phyloP scores from a whole-genome alignment of 1,284 basidiomycete species.

The Moniliophthora roreri region DNA sequence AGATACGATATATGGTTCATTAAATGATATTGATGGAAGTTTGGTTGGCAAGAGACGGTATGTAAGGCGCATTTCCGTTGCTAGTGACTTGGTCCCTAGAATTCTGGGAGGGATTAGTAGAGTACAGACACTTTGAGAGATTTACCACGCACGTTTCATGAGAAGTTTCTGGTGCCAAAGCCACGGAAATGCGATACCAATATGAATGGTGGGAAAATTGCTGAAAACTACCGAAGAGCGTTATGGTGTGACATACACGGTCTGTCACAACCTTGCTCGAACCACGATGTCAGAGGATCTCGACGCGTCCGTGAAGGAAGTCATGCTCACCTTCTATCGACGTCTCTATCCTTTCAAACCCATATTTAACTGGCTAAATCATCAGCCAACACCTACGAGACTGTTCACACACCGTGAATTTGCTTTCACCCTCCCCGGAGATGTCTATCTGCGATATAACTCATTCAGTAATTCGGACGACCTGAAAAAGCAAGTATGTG shows the following conservation, averaged over 20 bases:
- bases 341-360: constrained; percentile 94
- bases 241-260: neutral
- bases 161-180: too few species aligned
- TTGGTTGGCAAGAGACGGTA: too few species aligned
- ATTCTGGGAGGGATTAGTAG: too few species aligned
- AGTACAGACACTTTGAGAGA: too few species aligned
- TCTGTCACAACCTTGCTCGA: constrained; percentile 1
- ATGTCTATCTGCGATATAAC: constrained; percentile 94
- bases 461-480: constrained; percentile 87
- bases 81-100: too few species aligned
- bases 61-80: too few species aligned
- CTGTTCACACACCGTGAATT: constrained; percentile 94
- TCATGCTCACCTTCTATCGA: constrained; percentile 89
- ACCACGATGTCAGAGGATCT: constrained; percentile 17
- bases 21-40: too few species aligned
- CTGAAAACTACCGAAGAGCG: neutral
- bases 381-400: constrained; percentile 73
- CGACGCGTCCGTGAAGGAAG: constrained; percentile 34
- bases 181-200: neutral
- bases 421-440: constrained; percentile 91
- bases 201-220: neutral
- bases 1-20: too few species aligned
- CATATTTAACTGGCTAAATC: constrained; percentile 94
- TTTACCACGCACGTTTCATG: too few species aligned
- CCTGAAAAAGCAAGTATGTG: constrained; percentile 87